Percentiles rank a stretch among this genome's conserved stretches.
Conservation (phyloP, 1,284 basidiomycete genomes). For the Porphyrellus sp. region DNA sequence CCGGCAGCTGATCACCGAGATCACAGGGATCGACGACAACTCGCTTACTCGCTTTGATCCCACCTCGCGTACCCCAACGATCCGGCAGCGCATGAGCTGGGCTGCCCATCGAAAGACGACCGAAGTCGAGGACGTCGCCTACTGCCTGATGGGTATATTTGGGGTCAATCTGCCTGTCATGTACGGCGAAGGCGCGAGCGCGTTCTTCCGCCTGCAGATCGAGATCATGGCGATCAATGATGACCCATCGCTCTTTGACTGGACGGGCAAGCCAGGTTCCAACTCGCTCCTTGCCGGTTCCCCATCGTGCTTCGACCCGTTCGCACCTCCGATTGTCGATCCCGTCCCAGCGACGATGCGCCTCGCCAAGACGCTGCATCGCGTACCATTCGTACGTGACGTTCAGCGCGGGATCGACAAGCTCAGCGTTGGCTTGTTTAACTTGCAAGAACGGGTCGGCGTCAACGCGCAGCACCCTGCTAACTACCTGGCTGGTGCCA, state of each 20-base stretch:
- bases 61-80: conserved; percentile 9
- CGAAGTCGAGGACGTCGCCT: conserved; percentile 22
- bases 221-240: conserved; percentile 25
- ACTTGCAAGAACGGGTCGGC: conserved; percentile 19
- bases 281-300: conserved; percentile 19
- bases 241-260: conserved; percentile 23
- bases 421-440: conserved; percentile 19
- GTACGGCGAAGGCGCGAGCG: conserved; percentile 23
- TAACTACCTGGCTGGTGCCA: conserved; percentile 20
- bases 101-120: conserved; percentile 26
- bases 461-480: conserved; percentile 23
- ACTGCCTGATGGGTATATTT: conserved; percentile 27
- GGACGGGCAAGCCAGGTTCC: conserved; percentile 15
- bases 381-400: conserved; percentile 13
- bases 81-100: conserved; percentile 29
- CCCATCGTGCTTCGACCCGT: conserved; percentile 24
- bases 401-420: conserved; percentile 14
- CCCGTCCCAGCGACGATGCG: conserved; percentile 18
- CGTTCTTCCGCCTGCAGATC: conserved; percentile 22
- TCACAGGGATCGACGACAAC: conserved; percentile 20
- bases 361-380: conserved; percentile 2
- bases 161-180: conserved; percentile 24
- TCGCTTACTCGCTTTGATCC: conserved; percentile 20
- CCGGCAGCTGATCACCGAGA: conserved; percentile 16
- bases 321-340: conserved; percentile 12